phyloP scores from a whole-genome alignment of 331 rosid genomes.

The Prunus yedoensis region DNA sequence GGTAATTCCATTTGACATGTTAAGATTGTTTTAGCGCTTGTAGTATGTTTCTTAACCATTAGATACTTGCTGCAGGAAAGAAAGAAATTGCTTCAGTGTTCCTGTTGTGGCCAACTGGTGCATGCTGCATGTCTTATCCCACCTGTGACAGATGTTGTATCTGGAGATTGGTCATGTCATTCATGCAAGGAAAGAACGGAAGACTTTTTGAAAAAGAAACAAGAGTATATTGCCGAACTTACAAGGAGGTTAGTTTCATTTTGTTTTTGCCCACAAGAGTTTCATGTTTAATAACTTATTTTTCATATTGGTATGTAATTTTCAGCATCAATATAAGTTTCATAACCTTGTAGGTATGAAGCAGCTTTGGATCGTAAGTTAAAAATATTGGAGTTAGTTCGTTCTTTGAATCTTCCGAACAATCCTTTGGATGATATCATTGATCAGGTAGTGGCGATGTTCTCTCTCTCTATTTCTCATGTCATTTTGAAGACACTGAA shows the following conservation, averaged over 20 bases:
- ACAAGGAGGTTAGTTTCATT: slow-evolving; percentile 47
- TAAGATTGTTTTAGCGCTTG: slow-evolving; percentile 19
- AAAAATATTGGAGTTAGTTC: slow-evolving; percentile 65
- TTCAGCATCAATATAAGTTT: slow-evolving; percentile 2
- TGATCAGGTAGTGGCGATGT: slow-evolving; percentile 70
- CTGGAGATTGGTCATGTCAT: slow-evolving; percentile 71
- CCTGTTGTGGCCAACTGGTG: slow-evolving; percentile 66
- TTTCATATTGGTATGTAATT: slow-evolving; percentile 11
- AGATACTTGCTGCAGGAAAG: slow-evolving; percentile 58
- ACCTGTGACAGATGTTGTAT: slow-evolving; percentile 48
- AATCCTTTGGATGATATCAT: slow-evolving; percentile 96
- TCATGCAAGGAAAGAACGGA: slow-evolving; percentile 69
- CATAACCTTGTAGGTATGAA: slow-evolving; percentile 49
- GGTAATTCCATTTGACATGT: slow-evolving; percentile 38
- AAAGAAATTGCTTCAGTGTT: slow-evolving; percentile 72
- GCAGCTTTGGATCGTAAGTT: slow-evolving; percentile 79
- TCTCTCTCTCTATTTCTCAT: slow-evolving; percentile 10
- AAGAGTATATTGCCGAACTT: slow-evolving; percentile 57
- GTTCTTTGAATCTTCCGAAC: slow-evolving; percentile 92
- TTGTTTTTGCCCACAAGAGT: background rate
- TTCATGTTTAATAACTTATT: slow-evolving; percentile 16
- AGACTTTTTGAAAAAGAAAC: slow-evolving; percentile 58
- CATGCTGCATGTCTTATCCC: slow-evolving; percentile 72
- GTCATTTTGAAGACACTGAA: background rate
- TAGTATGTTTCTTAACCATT: slow-evolving; percentile 12